Base-by-base conservation (phyloP, 257 asterid genomes). In the Penstemon newberryi region DNA sequence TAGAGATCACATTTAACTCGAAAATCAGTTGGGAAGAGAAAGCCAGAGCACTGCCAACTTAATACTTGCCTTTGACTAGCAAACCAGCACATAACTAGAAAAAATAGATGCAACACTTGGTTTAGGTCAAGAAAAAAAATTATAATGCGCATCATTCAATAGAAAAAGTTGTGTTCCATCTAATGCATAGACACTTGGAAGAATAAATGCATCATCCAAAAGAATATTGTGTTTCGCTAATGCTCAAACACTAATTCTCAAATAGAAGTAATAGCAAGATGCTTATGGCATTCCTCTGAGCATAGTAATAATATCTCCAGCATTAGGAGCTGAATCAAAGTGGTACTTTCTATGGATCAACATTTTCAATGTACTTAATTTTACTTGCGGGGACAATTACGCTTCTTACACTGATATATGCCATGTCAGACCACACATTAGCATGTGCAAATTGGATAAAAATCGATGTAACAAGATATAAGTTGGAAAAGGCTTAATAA, bases 1-100 rank as follows among this genome's bases (percentile, higher is more conserved):
- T 25, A 72, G 56, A 65, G 75, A 25, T 69, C 52, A 75, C 53
- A 60, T 60, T 25, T 25, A 67, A 67, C 45, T n/a, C 33, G 72
- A 70, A 66, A 5, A 50, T 43, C 58, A 70, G 61, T 67, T 70
- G 49, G 50, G 49, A 65, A 76, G 11, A 56, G 43, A 66, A 57
- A 70, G 33, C 45, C 65, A 45, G 65, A 63, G 61, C 65, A 66
- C 56, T 70, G 63, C 39, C 38, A 67, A 60, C 67, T 44, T 25
- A 56, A 56, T 13, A 74, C 63, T 25, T 25, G 33, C 33, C 33
- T 25, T 25, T 25, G 1, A 25, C 1, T 25, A 25, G 33, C 33
- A 25, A 25, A 25, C 33, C 33, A 25, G 33, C 33, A 25, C 33
- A 25, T 2, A 25, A 25, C 33, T 25, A 25, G 33, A 25, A 25